phyloP scores from a whole-genome alignment of 805 yeast species.

The Candida sanyiensis region DNA sequence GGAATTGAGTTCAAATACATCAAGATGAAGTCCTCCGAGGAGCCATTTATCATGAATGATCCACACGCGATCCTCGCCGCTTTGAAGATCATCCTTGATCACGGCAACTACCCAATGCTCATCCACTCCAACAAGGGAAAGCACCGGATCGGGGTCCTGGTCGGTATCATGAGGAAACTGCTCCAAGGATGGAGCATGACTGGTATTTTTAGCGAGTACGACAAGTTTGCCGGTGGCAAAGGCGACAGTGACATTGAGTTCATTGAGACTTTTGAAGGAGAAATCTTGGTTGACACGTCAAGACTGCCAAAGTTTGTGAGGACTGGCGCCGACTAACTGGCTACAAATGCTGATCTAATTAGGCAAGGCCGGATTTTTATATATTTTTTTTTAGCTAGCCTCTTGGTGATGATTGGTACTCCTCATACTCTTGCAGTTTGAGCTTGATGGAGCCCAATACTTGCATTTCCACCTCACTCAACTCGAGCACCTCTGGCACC shows the following conservation, averaged over 20 bases:
- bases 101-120: constrained; percentile 76
- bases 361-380: too few species aligned
- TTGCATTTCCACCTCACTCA: background rate
- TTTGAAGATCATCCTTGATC: constrained; percentile 49
- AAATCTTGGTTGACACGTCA: constrained; percentile 40
- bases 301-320: constrained; percentile 62
- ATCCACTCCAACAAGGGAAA: constrained; percentile 95
- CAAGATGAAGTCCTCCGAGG: constrained; percentile 66
- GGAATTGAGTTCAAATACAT: constrained; percentile 53
- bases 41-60: constrained; percentile 59
- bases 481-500: background rate
- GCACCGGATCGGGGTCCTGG: constrained; percentile 88
- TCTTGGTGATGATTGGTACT: too few species aligned
- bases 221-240: constrained; percentile 87
- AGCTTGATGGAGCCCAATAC: constrained; percentile 1
- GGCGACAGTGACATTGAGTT: constrained; percentile 89
- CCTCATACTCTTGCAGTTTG: background rate
- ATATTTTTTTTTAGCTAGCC: too few species aligned
- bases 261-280: constrained; percentile 76
- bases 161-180: constrained; percentile 82
- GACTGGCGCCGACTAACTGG: constrained; percentile 4
- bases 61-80: constrained; percentile 53
- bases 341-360: too few species aligned
- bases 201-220: constrained; percentile 91
- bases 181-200: constrained; percentile 92